Percentiles rank a stretch among this genome's conserved stretches.
Evolutionary conservation across 441 rosid genomes (phyloP).

Genomic region (Eruca vesicaria): DNA sequence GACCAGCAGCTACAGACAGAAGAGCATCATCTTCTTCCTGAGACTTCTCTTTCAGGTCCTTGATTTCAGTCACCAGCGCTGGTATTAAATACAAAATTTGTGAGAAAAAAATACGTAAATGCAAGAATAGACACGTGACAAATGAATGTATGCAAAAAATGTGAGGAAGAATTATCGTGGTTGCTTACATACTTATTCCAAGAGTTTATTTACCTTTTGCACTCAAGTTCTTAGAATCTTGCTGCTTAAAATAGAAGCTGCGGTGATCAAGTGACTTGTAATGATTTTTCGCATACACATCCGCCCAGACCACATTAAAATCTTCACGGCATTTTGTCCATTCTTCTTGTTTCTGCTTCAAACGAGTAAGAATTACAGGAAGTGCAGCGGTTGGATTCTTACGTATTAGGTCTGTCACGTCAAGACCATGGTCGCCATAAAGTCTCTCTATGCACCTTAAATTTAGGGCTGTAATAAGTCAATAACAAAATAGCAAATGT

Average conservation of each 20-base stretch:
- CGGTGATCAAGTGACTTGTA: slow-evolving; percentile 98
- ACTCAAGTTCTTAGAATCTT: slow-evolving; percentile 94
- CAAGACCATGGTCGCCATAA: slow-evolving; percentile 99
- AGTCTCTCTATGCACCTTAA: slow-evolving; percentile 94
- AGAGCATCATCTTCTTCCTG: slow-evolving; percentile 67
- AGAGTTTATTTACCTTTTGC: slow-evolving; percentile 68
- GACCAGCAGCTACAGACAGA: slow-evolving; percentile 71
- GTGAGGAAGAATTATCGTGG: neutral
- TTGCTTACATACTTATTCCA: slow-evolving; percentile 1
- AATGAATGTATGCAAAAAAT: slow-evolving; percentile 3
- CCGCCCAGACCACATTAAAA: slow-evolving; percentile 97
- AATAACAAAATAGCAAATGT: slow-evolving; percentile 11
- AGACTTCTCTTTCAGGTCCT: slow-evolving; percentile 79
- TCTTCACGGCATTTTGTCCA: slow-evolving; percentile 94
- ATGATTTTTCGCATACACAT: slow-evolving; percentile 90
- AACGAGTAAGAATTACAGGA: slow-evolving; percentile 81
- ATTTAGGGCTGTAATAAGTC: slow-evolving; percentile 63
- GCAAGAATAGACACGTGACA: slow-evolving; percentile 10
- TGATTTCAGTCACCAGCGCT: slow-evolving; percentile 91
- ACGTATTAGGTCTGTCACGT: slow-evolving; percentile 80
- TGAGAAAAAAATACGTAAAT: slow-evolving; percentile 10
- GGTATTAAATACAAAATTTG: slow-evolving; percentile 20
- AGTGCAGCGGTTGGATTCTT: slow-evolving; percentile 81
- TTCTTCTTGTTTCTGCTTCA: slow-evolving; percentile 98
- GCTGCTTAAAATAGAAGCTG: slow-evolving; percentile 99